Conservation (phyloP, 345 rosid genomes). For the Brassica juncea region DNA sequence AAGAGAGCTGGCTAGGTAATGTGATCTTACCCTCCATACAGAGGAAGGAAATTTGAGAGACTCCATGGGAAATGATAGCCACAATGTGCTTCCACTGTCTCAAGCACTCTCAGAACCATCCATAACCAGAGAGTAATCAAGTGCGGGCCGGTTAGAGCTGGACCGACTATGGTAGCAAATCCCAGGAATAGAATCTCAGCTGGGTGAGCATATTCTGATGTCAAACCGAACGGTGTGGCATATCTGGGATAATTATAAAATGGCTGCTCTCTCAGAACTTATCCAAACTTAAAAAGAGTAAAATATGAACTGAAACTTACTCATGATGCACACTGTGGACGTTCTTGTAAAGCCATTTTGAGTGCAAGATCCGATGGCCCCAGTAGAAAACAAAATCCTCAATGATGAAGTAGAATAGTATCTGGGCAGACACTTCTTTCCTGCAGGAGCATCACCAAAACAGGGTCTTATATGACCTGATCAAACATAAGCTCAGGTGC, state of each 20-base stretch:
- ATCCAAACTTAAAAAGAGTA: neutral
- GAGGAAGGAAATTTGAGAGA: constrained; percentile 83
- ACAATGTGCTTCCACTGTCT: constrained; percentile 98
- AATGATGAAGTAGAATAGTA: constrained; percentile 88
- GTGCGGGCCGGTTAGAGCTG: constrained; percentile 97
- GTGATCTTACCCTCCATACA: constrained; percentile 88
- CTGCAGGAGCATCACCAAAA: constrained; percentile 56
- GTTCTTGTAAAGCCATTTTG: constrained; percentile 96
- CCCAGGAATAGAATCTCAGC: constrained; percentile 98
- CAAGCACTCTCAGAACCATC: constrained; percentile 95
- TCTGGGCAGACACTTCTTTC: constrained; percentile 73
- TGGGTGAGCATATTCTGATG: constrained; percentile 99
- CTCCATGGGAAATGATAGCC: constrained; percentile 99
- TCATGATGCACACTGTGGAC: constrained; percentile 99
- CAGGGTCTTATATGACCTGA: constrained; percentile 38
- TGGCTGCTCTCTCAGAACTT: neutral
- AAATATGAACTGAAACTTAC: constrained; percentile 51
- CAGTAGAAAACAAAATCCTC: constrained; percentile 98
- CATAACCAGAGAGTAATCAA: constrained; percentile 90
- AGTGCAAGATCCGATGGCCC: constrained; percentile 92
- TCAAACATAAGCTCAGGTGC: constrained; percentile 38
- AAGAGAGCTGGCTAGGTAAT: neutral
- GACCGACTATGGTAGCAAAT: constrained; percentile 93
- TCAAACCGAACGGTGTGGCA: constrained; percentile 97
- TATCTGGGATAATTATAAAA: constrained; percentile 52